Percentiles rank a stretch among this genome's conserved stretches.
These are phyloP conservation scores for Paraurostyla sp. DNA, from an alignment of 73 alveolate genomes.

Conservation along the genomic window DNA sequence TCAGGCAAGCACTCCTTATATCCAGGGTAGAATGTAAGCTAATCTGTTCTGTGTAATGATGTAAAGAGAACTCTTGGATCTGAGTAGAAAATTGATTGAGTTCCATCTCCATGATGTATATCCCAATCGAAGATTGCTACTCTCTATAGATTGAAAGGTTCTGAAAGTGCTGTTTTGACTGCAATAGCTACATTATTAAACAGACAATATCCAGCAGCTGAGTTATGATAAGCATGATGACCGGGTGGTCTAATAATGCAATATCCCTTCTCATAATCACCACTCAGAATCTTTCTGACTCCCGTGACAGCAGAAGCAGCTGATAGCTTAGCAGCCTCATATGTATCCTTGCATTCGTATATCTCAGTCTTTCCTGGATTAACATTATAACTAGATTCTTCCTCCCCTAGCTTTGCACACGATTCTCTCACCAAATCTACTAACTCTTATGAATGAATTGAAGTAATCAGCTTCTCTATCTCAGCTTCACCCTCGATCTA, in stretches of 20 bases:
- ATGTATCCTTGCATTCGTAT: background rate
- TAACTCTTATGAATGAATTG: constrained; percentile 7
- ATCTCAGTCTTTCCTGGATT: constrained; percentile 12
- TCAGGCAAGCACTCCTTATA: constrained; percentile 82
- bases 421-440: background rate
- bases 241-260: constrained; percentile 84
- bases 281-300: background rate
- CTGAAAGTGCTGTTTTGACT: constrained; percentile 60
- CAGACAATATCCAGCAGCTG: constrained; percentile 90
- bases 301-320: constrained; percentile 3
- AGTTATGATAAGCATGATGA: constrained; percentile 88
- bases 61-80: constrained; percentile 84
- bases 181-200: constrained; percentile 88
- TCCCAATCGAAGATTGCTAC: constrained; percentile 91
- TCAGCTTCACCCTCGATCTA: background rate
- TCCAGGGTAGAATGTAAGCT: constrained; percentile 90
- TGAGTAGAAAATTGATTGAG: constrained; percentile 82
- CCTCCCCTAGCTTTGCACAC: constrained; percentile 3
- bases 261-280: constrained; percentile 29
- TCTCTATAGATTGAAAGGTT: constrained; percentile 49
- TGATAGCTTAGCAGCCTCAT: constrained; percentile 14
- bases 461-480: background rate
- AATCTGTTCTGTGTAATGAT: constrained; percentile 90
- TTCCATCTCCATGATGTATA: constrained; percentile 96
- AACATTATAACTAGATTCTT: background rate